These are phyloP conservation scores for Simplicillium sp. DNA, from an alignment of 2,329 filamentous ascomycete genomes.

Conservation along the genomic window DNA sequence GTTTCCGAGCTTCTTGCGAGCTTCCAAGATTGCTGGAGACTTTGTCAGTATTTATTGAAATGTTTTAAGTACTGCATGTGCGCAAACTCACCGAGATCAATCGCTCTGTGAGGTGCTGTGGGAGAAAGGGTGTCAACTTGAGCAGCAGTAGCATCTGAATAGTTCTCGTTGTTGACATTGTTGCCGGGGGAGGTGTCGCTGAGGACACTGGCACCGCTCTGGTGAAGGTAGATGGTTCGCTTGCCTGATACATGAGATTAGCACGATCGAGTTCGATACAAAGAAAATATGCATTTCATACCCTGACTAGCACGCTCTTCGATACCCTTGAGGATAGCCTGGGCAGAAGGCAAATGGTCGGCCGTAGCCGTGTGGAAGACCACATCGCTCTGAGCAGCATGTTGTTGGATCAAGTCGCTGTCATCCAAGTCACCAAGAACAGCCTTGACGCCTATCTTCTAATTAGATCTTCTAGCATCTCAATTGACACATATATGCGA, in stretches of 20 bases:
- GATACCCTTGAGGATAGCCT: conserved; percentile 1
- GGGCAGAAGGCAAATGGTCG: background rate
- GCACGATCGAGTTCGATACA: background rate
- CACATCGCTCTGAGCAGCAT: background rate
- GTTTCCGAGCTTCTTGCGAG: background rate
- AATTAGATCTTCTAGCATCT: background rate
- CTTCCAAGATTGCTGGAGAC: background rate
- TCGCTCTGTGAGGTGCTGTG: background rate
- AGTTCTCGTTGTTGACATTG: background rate
- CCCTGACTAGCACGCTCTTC: background rate
- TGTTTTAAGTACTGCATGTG: background rate
- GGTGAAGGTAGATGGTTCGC: background rate
- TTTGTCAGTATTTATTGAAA: too few species aligned
- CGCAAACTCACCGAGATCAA: background rate
- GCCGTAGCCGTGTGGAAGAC: conserved; percentile 1
- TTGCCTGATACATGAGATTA: background rate
- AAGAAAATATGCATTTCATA: background rate
- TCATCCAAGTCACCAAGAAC: background rate
- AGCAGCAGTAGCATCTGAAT: background rate
- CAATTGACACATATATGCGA: background rate
- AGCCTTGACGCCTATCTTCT: background rate
- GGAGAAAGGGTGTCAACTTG: background rate
- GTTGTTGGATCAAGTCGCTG: background rate
- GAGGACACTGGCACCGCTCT: background rate
- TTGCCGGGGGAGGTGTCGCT: background rate